Percentiles rank a stretch among this genome's conserved stretches.
phyloP scores from a whole-genome alignment of 1,284 basidiomycete species.

The Puccinia triticina region DNA sequence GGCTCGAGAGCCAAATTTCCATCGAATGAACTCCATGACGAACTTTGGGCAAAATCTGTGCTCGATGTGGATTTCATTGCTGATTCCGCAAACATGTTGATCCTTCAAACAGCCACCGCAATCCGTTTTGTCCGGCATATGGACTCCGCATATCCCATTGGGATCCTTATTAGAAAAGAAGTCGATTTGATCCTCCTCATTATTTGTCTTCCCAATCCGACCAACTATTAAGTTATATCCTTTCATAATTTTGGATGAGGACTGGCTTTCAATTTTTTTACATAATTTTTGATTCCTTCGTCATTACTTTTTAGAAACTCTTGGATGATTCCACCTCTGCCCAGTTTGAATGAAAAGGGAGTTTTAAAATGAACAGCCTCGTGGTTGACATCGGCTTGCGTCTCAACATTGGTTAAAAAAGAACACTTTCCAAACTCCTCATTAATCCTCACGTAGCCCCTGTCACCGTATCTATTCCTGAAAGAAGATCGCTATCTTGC shows the following conservation, averaged over 20 bases:
- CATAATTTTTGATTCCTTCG: neutral
- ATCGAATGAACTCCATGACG: neutral
- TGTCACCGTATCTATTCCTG: conserved; percentile 8
- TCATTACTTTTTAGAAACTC: neutral
- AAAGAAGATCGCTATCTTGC: neutral
- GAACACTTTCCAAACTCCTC: neutral
- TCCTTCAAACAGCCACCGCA: neutral
- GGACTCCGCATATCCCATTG: neutral
- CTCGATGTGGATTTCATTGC: conserved; percentile 2
- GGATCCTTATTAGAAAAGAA: neutral
- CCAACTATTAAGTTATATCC: conserved; percentile 29
- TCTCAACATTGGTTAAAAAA: conserved; percentile 23
- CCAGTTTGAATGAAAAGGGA: neutral
- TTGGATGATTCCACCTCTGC: conserved; percentile 10
- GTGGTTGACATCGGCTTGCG: too few relatives aligned
- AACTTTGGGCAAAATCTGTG: neutral
- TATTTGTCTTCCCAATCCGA: neutral
- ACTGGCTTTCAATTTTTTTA: neutral
- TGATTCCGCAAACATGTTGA: neutral
- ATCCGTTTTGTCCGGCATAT: neutral
- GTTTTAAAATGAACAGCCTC: neutral
- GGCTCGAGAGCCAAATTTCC: neutral
- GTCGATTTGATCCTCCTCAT: neutral
- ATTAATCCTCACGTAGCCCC: conserved; percentile 12
- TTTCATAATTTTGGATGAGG: neutral